These are phyloP conservation scores for Fusarium sambucinum DNA, from an alignment of 2,329 filamentous ascomycete genomes.

Conservation along the genomic window DNA sequence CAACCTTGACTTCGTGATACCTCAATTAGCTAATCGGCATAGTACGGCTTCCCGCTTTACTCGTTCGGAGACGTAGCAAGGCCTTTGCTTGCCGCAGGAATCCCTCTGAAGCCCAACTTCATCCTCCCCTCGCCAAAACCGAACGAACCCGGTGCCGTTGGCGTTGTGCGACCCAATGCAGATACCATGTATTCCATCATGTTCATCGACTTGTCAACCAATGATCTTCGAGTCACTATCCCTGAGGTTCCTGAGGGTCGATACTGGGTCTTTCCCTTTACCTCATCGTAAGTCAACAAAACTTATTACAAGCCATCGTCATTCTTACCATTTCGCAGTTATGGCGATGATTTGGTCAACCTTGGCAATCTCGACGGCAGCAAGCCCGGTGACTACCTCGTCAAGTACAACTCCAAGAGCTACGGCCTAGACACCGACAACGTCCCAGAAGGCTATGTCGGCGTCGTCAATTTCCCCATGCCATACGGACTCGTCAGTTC, in stretches of 20 bases:
- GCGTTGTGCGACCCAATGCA: neutral
- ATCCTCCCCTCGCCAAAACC: neutral
- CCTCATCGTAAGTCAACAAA: neutral
- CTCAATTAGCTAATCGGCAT: neutral
- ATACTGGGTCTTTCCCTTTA: constrained; percentile 2
- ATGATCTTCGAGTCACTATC: neutral
- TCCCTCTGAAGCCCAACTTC: neutral
- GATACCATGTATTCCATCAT: constrained; percentile 1
- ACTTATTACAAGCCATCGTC: rapidly evolving
- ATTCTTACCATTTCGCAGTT: neutral
- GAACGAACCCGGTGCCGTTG: neutral
- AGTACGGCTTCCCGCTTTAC: constrained; percentile 7
- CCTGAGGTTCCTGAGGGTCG: neutral
- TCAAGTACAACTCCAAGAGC: neutral
- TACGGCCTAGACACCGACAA: neutral
- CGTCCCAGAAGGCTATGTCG: neutral
- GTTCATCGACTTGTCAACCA: neutral
- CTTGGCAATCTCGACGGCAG: neutral
- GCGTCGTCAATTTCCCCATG: neutral
- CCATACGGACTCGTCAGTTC: neutral
- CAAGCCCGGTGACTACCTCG: neutral
- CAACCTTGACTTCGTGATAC: rapidly evolving
- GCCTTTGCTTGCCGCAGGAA: neutral
- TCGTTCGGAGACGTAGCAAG: neutral
- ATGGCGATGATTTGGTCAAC: neutral